Evolutionary conservation across 768 basidiomycete genomes (phyloP).

Genomic region (Pulveroboletus sp.): DNA sequence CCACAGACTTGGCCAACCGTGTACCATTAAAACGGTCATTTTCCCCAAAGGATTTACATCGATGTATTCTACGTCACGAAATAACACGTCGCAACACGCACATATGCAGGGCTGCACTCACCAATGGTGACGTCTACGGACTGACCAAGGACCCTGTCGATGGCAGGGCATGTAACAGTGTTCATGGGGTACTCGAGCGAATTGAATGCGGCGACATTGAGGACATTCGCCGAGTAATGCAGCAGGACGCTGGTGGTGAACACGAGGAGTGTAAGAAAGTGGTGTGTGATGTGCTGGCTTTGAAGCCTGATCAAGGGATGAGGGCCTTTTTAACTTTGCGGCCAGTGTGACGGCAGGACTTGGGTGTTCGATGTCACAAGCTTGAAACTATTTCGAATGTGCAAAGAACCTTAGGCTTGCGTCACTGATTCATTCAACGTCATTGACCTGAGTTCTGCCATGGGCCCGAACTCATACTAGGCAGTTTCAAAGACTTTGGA

Average conservation of each 20-base stretch:
- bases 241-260: constrained; percentile 5
- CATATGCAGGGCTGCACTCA: constrained; percentile 28
- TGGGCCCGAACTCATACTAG: too few species aligned
- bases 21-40: too few species aligned
- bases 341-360: too few species aligned
- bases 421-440: too few species aligned
- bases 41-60: constrained; percentile 56
- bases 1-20: constrained; percentile 51
- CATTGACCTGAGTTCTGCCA: too few species aligned
- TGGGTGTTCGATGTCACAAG: background rate
- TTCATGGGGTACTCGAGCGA: constrained; percentile 36
- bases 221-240: background rate
- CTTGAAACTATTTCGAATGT: too few species aligned
- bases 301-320: too few species aligned
- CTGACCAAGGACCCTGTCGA: constrained; percentile 34
- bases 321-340: constrained; percentile 1
- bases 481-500: too few species aligned
- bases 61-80: constrained; percentile 48
- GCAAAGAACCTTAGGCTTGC: too few species aligned
- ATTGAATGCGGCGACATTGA: constrained; percentile 29
- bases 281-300: background rate
- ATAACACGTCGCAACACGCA: background rate
- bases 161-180: constrained; percentile 39
- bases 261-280: background rate
- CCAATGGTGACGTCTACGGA: constrained; percentile 44